Percentiles rank a stretch among this genome's conserved stretches.
phyloP scores from a whole-genome alignment of 2,329 filamentous ascomycete genomes.

The Aspergillus sp. region DNA sequence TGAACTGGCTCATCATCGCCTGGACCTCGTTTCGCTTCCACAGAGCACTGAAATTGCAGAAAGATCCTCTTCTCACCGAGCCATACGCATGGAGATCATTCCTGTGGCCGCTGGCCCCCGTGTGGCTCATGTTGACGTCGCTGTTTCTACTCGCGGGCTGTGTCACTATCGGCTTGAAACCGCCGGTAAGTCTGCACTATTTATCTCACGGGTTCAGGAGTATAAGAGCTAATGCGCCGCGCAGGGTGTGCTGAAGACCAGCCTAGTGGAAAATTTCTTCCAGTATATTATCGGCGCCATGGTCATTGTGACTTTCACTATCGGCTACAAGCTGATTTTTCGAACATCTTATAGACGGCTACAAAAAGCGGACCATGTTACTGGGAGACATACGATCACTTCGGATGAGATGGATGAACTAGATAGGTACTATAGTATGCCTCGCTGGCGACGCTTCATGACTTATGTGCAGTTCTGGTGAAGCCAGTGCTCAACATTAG shows the following conservation, averaged over 20 bases:
- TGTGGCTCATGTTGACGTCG: background rate
- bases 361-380: background rate
- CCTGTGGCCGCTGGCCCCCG: conserved; percentile 29
- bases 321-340: background rate
- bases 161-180: background rate
- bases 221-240: background rate
- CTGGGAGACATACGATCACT: background rate
- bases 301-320: background rate
- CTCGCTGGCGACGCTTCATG: background rate
- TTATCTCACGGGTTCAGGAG: no score
- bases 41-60: conserved; percentile 18
- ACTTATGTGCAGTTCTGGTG: background rate
- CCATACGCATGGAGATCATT: conserved; percentile 29
- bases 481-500: no score
- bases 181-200: background rate
- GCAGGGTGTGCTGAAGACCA: background rate
- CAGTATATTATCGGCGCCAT: background rate
- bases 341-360: background rate
- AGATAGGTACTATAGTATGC: background rate
- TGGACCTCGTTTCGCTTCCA: conserved; percentile 34
- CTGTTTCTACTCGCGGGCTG: background rate
- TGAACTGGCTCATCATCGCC: conserved; percentile 34
- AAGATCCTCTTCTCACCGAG: conserved; percentile 22
- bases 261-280: background rate
- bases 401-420: background rate